Evolutionary conservation across 2,329 filamentous ascomycete genomes (phyloP).

Genomic region (Sporothrix dimorphospora): DNA sequence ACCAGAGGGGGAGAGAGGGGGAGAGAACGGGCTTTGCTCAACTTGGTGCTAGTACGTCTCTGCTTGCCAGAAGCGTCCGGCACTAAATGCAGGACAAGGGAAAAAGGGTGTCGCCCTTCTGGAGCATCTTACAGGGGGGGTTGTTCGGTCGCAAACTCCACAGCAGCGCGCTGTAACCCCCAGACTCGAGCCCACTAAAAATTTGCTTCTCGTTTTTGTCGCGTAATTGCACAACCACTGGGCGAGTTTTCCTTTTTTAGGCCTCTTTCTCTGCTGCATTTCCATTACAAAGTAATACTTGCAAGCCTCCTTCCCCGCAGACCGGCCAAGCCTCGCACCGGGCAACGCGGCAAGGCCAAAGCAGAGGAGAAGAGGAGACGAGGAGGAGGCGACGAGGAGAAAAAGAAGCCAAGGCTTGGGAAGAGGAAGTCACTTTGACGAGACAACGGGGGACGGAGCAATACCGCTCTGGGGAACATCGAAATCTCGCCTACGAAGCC

Average conservation of each 20-base stretch:
- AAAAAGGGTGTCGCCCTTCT: no score
- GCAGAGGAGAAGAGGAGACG: not conserved
- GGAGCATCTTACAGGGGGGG: no score
- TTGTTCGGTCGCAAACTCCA: no score
- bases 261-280: not conserved
- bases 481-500: not conserved
- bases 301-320: not conserved
- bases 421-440: not conserved
- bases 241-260: no score
- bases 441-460: not conserved
- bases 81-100: no score
- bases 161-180: not conserved
- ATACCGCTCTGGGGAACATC: not conserved
- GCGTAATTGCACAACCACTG: not conserved
- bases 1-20: not conserved
- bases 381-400: not conserved
- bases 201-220: not conserved
- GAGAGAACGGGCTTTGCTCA: not conserved
- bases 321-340: not conserved
- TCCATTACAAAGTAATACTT: not conserved
- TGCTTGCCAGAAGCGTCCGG: not conserved
- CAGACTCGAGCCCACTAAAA: not conserved
- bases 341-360: conserved; percentile 8
- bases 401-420: not conserved
- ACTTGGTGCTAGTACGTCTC: not conserved